These are phyloP conservation scores for Lactarius akahatsu DNA, from an alignment of 768 basidiomycete genomes.

Conservation along the genomic window DNA sequence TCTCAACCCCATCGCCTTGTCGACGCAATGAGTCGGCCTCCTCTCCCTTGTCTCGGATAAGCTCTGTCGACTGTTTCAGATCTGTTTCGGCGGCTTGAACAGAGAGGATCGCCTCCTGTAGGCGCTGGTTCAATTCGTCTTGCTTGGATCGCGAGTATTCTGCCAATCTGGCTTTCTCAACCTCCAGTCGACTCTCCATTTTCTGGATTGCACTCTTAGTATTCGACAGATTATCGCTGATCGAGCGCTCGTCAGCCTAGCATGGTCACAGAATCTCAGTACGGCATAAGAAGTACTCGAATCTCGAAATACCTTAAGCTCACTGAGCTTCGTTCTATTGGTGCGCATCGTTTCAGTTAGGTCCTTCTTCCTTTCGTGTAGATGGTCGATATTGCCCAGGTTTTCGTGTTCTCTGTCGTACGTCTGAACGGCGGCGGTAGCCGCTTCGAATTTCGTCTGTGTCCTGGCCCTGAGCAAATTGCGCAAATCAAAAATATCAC, in stretches of 20 bases:
- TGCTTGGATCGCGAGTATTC: conserved; percentile 60
- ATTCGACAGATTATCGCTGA: conserved; percentile 17
- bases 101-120: conserved; percentile 46
- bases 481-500: neutral
- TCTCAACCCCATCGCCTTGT: conserved; percentile 42
- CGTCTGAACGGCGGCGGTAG: conserved; percentile 39
- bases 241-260: conserved; percentile 23
- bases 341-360: conserved; percentile 48
- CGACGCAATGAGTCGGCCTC: conserved; percentile 5
- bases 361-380: conserved; percentile 41
- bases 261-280: neutral
- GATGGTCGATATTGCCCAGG: conserved; percentile 49
- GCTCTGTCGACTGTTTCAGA: conserved; percentile 12
- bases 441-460: conserved; percentile 39
- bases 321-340: conserved; percentile 54
- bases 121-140: conserved; percentile 52
- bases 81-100: conserved; percentile 17
- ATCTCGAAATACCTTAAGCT: conserved; percentile 26
- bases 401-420: conserved; percentile 43
- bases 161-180: conserved; percentile 27
- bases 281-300: neutral
- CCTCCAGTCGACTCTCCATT: conserved; percentile 19
- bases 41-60: conserved; percentile 9
- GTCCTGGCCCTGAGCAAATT: neutral
- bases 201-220: conserved; percentile 22